Conservation (phyloP, 139 green algal genomes). For the Auxenochlorella protothecoides region DNA sequence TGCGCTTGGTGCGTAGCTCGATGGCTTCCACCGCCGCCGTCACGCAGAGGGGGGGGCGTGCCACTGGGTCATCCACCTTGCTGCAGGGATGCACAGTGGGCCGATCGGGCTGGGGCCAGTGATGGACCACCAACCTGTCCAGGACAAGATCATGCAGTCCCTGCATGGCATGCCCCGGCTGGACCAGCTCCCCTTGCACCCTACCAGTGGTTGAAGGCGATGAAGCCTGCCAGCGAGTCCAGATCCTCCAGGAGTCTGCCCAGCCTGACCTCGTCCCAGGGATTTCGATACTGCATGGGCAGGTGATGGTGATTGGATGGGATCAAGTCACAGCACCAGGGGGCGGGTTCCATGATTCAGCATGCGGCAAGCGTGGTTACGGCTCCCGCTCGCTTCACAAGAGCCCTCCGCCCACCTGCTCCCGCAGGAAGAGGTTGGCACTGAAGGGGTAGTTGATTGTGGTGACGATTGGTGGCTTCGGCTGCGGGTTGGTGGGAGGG, state of each 20-base stretch:
- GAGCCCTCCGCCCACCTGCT: background rate
- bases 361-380: no score
- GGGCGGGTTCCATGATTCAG: no score
- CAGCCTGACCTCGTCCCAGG: conserved; percentile 58
- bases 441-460: conserved; percentile 13
- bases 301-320: no score
- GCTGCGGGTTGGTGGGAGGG: background rate
- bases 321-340: no score
- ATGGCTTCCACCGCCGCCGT: conserved; percentile 67
- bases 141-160: no score
- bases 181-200: no score
- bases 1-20: conserved; percentile 18
- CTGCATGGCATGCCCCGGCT: no score
- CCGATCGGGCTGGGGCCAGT: no score
- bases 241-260: conserved; percentile 76
- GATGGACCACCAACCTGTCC: no score
- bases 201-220: conserved; percentile 61
- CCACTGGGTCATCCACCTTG: conserved; percentile 17
- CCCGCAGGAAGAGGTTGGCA: no score
- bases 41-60: conserved; percentile 52
- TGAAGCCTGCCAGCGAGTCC: conserved; percentile 64
- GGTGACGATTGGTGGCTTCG: conserved; percentile 5
- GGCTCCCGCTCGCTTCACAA: background rate
- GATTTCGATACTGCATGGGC: conserved; percentile 54
- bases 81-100: background rate